phyloP scores from a whole-genome alignment of 2,329 filamentous ascomycete genomes.

The Elsinoe arachidis region DNA sequence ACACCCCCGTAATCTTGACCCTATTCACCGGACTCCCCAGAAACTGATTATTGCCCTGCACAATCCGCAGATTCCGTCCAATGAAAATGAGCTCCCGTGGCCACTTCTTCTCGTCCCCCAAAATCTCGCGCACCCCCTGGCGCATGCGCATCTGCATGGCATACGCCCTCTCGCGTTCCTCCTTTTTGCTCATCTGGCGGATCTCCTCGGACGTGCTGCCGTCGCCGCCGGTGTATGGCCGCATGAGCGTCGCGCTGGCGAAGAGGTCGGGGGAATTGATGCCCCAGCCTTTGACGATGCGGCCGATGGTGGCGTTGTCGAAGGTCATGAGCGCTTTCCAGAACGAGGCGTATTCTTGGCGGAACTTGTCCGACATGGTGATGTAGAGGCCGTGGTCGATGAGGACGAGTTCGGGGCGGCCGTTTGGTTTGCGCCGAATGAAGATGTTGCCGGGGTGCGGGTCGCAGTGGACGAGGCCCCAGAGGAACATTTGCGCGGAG shows the following conservation, averaged over 20 bases:
- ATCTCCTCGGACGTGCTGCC: slow-evolving; percentile 49
- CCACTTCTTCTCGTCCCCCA: slow-evolving; percentile 80
- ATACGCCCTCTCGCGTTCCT: slow-evolving; percentile 54
- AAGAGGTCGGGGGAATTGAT: slow-evolving; percentile 85
- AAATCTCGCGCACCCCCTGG: slow-evolving; percentile 65
- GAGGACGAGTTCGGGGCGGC: slow-evolving; percentile 81
- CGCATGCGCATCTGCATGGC: slow-evolving; percentile 70
- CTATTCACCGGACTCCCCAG: slow-evolving; percentile 82
- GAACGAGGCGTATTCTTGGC: slow-evolving; percentile 77
- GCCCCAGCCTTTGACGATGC: slow-evolving; percentile 73
- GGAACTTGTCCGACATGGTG: slow-evolving; percentile 74
- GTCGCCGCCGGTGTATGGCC: slow-evolving; percentile 82
- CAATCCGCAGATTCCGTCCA: slow-evolving; percentile 82
- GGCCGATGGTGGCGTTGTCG: slow-evolving; percentile 69
- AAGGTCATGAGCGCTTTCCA: slow-evolving; percentile 94
- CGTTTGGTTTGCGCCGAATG: slow-evolving; percentile 72
- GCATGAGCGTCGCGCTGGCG: slow-evolving; percentile 79
- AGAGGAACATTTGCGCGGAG: slow-evolving; percentile 96
- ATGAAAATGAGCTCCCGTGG: slow-evolving; percentile 89
- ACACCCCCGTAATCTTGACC: slow-evolving; percentile 85
- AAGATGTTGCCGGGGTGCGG: slow-evolving; percentile 98
- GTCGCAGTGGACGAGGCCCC: slow-evolving; percentile 92
- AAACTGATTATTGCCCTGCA: slow-evolving; percentile 88
- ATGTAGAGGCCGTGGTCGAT: slow-evolving; percentile 98
- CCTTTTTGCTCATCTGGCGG: slow-evolving; percentile 45